Base-by-base conservation (phyloP, 768 basidiomycete genomes). In the Pisolithus sp. region DNA sequence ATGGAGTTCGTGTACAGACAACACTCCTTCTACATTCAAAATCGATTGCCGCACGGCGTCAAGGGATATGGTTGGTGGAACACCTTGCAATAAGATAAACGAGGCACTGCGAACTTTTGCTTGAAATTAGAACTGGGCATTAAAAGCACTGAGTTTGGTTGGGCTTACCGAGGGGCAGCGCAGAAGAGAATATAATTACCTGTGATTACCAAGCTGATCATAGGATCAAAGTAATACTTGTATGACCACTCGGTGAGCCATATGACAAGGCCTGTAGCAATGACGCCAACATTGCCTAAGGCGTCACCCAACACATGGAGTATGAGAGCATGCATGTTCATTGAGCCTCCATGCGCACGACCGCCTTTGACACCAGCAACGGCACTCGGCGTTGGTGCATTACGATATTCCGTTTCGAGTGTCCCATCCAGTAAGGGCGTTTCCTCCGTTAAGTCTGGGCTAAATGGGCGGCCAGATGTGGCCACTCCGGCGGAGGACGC, bases 311-410 rank as follows among this genome's bases (percentile, higher is more conserved):
- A 68, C 37, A 98, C 96, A 67, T 99, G 96, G 26, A 99, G 71
- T 30, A 98, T 75, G 1, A 99, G 76, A 28, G 93, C 96, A n/a
- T 76, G 86, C 94, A 98, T 97, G 70, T 98, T 99, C 96, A 99
- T 98, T 1, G 86, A 90, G 23, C 62, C 56, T 1, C 83, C 85
- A 60, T 84, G 81, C 20, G 70, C 57, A 64, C 78, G 71, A 65
- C 72, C 54, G n/a, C 26, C 49, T 17, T 53, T 54, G 49, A 59
- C 58, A 41, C 49, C 53, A 55, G 53, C 54, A 36, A 34, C 61
- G 61, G 21, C 59, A 53, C 42, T 61, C 0, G 46, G 30, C n/a
- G 54, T 21, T 17, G 46, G 15, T 37, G 9, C 24, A 5, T 52
- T 28, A 47, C 52, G 41, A 41, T 24, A 36, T 20, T 49, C n/a